phyloP scores from a whole-genome alignment of 2,329 filamentous ascomycete species.

The Tolypocladium endophyticum region DNA sequence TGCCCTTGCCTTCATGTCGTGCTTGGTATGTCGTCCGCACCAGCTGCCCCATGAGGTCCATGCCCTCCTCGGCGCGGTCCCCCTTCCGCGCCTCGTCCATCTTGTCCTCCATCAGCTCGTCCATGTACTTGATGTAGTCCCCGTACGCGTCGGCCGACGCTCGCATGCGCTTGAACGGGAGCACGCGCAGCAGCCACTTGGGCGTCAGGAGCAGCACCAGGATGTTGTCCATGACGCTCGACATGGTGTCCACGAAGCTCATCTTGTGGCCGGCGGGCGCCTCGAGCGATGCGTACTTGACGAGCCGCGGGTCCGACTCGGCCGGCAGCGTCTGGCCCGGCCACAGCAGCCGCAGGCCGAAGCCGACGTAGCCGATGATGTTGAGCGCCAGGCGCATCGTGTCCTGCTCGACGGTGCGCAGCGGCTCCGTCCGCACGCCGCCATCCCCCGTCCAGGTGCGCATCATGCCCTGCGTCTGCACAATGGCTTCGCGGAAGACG shows the following conservation, averaged over 20 bases:
- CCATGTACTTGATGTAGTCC: slow-evolving; percentile 61
- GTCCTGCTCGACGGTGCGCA: slow-evolving; percentile 49
- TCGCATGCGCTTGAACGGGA: slow-evolving; percentile 41
- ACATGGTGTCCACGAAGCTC: slow-evolving; percentile 55
- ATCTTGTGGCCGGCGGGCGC: slow-evolving; percentile 45
- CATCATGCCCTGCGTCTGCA: slow-evolving; percentile 53
- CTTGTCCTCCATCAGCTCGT: slow-evolving; percentile 56
- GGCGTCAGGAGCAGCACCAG: slow-evolving; percentile 52
- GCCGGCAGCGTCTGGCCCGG: slow-evolving; percentile 46
- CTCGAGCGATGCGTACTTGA: slow-evolving; percentile 36
- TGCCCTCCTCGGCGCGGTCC: slow-evolving; percentile 29
- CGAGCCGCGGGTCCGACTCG: slow-evolving; percentile 31
- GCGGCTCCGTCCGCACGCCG: slow-evolving; percentile 22
- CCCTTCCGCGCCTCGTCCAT: slow-evolving; percentile 26
- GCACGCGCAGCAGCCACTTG: slow-evolving; percentile 38
- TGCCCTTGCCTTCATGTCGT: not conserved
- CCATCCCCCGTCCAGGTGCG: slow-evolving; percentile 39
- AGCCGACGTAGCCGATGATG: slow-evolving; percentile 58
- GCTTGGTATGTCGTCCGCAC: slow-evolving; percentile 1
- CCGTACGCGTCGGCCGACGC: slow-evolving; percentile 41
- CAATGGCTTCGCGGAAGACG: slow-evolving; percentile 52
- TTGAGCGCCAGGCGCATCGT: slow-evolving; percentile 52
- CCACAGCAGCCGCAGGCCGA: slow-evolving; percentile 52
- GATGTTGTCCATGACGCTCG: slow-evolving; percentile 51
- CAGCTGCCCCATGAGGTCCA: slow-evolving; percentile 43